Conservation (phyloP, 805 yeast species). For the Metschnikowia dekortorum region DNA sequence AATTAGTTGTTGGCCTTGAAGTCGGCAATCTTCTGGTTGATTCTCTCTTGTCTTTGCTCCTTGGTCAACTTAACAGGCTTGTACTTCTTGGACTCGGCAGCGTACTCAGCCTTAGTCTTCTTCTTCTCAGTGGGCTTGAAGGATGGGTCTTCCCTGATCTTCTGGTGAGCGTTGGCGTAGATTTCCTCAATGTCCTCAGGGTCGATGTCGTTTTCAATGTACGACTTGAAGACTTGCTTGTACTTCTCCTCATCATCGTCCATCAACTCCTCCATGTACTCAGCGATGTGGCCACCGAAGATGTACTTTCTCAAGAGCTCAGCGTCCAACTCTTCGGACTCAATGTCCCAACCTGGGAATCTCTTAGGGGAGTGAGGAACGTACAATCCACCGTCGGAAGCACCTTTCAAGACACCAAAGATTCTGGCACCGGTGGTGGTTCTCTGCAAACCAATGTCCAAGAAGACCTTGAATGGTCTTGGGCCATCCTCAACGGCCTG, state of each 20-base stretch:
- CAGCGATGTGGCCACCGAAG: conserved; percentile 99
- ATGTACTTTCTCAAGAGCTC: conserved; percentile 97
- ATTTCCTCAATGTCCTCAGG: conserved; percentile 95
- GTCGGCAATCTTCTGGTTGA: conserved; percentile 92
- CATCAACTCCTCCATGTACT: conserved; percentile 99
- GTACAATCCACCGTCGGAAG: conserved; percentile 99
- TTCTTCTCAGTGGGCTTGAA: conserved; percentile 86
- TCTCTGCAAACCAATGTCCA: conserved; percentile 99
- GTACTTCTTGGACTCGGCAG: conserved; percentile 94
- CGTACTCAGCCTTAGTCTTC: conserved; percentile 96
- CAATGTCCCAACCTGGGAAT: conserved; percentile 99
- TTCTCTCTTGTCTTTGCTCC: conserved; percentile 85
- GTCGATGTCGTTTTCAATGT: conserved; percentile 95
- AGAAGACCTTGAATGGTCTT: conserved; percentile 99
- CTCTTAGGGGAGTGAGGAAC: conserved; percentile 99
- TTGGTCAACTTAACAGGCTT: conserved; percentile 80
- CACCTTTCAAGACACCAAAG: conserved; percentile 99
- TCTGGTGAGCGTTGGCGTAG: conserved; percentile 90
- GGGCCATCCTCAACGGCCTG: conserved; percentile 99
- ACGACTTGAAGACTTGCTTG: conserved; percentile 92
- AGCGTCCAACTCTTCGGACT: conserved; percentile 96
- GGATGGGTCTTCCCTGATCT: conserved; percentile 93
- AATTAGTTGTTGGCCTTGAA: conserved; percentile 55
- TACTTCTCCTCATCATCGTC: conserved; percentile 99
- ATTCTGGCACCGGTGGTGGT: conserved; percentile 99